These are phyloP conservation scores for Bolboschoenus planiculmis DNA, from an alignment of 176 grass and related monocot species.

Conservation along the genomic window DNA sequence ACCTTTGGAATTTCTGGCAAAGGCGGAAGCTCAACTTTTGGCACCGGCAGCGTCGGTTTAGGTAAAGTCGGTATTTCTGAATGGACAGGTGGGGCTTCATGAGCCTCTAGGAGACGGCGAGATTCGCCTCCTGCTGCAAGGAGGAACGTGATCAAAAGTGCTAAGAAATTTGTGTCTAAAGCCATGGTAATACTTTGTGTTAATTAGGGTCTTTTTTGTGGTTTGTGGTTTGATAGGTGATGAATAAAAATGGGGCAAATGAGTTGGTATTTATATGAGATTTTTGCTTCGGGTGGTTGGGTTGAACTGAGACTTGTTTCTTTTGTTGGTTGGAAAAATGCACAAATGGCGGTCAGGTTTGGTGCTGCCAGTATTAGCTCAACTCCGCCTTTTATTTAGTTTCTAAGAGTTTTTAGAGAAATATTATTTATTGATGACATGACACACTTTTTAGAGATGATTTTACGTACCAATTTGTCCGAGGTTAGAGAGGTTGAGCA, in stretches of 20 bases:
- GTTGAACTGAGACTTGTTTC: not conserved
- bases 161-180: not conserved
- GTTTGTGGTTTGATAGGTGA: not conserved
- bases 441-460: not conserved
- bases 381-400: not conserved
- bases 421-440: not conserved
- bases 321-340: not conserved
- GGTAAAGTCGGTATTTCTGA: not conserved
- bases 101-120: not conserved
- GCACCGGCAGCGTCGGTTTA: not conserved
- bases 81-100: not conserved
- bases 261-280: not conserved
- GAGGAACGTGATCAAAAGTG: not conserved
- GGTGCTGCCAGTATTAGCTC: not conserved
- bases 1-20: not conserved
- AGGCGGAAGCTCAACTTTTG: not conserved
- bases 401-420: not conserved
- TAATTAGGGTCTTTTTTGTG: not conserved
- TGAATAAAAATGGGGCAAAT: not conserved
- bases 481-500: no score
- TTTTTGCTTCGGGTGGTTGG: not conserved
- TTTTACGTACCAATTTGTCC: not conserved
- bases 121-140: slow-evolving; percentile 1
- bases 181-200: not conserved
- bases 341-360: not conserved